Conservation (phyloP, 2,329 filamentous ascomycete genomes). For the Colletotrichum magnum region DNA sequence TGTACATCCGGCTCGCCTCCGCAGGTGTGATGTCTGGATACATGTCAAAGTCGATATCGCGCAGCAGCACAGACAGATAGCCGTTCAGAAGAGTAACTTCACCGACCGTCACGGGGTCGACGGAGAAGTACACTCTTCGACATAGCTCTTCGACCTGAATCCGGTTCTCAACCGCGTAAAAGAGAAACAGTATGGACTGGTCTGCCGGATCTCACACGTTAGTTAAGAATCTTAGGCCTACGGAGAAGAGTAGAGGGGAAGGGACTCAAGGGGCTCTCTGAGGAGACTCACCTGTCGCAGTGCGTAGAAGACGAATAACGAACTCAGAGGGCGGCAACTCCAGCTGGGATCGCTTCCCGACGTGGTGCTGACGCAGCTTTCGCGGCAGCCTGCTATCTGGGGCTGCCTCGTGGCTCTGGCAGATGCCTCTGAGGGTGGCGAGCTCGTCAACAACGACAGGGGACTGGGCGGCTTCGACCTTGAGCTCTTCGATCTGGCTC, state of each 20-base stretch:
- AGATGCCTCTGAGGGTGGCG: slow-evolving; percentile 18
- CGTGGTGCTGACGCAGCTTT: slow-evolving; percentile 2
- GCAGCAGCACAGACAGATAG: slow-evolving; percentile 38
- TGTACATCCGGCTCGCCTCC: slow-evolving; percentile 30
- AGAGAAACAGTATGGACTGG: slow-evolving; percentile 36
- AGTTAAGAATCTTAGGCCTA: neutral
- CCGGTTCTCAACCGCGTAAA: slow-evolving; percentile 39
- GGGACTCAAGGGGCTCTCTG: too few species aligned
- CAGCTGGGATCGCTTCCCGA: neutral
- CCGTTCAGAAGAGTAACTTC: slow-evolving; percentile 41
- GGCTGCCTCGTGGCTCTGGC: slow-evolving; percentile 7
- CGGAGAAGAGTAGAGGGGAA: too few species aligned
- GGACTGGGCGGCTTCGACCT: slow-evolving; percentile 14
- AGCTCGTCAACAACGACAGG: slow-evolving; percentile 34
- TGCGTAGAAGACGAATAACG: slow-evolving; percentile 9
- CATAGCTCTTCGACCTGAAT: slow-evolving; percentile 39
- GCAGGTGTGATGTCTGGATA: slow-evolving; percentile 30
- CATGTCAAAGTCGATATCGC: slow-evolving; percentile 35
- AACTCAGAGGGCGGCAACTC: slow-evolving; percentile 15
- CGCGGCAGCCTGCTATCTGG: neutral
- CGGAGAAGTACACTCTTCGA: slow-evolving; percentile 42
- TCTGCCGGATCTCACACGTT: neutral
- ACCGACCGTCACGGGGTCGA: slow-evolving; percentile 40
- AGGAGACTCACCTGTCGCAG: neutral
- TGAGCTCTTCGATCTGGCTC: slow-evolving; percentile 35